Evolutionary conservation across 164 flowering plant species (phyloP).

Genomic region (Annona cherimola): DNA sequence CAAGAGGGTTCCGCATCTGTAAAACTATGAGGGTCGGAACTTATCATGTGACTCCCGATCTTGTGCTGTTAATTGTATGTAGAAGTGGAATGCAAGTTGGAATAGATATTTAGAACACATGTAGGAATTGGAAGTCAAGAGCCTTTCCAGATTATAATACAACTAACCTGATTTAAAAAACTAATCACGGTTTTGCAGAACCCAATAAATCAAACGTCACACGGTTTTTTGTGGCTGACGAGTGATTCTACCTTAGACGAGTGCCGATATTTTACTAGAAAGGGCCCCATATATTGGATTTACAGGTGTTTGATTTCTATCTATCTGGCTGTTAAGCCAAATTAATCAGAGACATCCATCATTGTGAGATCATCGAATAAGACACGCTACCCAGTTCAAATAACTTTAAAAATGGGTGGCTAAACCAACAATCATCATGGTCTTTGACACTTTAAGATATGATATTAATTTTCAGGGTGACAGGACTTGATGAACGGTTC

Average conservation of each 20-base stretch:
- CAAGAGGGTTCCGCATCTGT: no score
- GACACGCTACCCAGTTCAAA: background rate
- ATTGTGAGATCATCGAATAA: background rate
- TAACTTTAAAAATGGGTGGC: background rate
- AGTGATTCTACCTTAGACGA: background rate
- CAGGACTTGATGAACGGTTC: background rate
- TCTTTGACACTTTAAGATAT: background rate
- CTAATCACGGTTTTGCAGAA: constrained; percentile 1
- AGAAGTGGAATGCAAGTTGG: constrained; percentile 14
- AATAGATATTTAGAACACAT: constrained; percentile 3
- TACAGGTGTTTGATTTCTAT: background rate
- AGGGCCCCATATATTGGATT: background rate
- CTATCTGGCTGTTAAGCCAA: no score
- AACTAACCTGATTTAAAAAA: background rate
- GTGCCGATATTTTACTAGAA: background rate
- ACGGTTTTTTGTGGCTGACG: constrained; percentile 20
- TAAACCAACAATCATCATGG: background rate
- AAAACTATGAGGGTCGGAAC: no score
- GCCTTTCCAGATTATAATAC: background rate
- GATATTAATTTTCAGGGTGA: background rate
- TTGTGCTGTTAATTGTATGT: background rate
- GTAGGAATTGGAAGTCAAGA: constrained; percentile 5
- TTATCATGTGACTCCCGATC: background rate
- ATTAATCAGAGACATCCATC: background rate
- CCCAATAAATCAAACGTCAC: constrained; percentile 22